Percentiles rank a stretch among this genome's conserved stretches.
These are phyloP conservation scores for Trichoderma atroviride DNA, from an alignment of 2,329 filamentous ascomycete genomes.

Conservation along the genomic window DNA sequence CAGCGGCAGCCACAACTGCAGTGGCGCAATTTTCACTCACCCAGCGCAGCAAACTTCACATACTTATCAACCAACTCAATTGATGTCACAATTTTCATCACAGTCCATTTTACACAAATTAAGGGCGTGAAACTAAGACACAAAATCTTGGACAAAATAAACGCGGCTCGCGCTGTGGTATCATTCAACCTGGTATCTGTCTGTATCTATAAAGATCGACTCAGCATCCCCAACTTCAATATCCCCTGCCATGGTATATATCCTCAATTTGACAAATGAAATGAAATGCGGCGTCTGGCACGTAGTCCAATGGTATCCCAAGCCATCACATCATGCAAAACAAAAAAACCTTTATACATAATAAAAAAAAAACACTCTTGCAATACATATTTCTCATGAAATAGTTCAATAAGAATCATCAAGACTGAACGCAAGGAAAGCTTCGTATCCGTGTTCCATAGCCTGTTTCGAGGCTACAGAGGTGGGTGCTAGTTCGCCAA, in stretches of 20 bases:
- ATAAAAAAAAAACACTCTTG: background rate
- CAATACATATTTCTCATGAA: background rate
- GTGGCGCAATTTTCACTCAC: background rate
- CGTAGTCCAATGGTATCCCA: constrained; percentile 11
- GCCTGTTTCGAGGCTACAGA: constrained; percentile 33
- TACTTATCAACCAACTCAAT: background rate
- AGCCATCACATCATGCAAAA: constrained; percentile 16
- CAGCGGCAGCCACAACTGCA: constrained; percentile 1
- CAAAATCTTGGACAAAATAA: constrained; percentile 10
- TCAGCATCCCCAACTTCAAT: constrained; percentile 8
- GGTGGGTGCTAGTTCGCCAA: constrained; percentile 29
- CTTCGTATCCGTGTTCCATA: constrained; percentile 37
- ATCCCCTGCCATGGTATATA: constrained; percentile 21
- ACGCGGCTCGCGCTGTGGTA: constrained; percentile 26
- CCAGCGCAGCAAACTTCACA: background rate
- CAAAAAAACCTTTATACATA: background rate
- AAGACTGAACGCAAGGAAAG: constrained; percentile 17
- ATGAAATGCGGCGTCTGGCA: constrained; percentile 22
- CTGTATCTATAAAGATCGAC: constrained; percentile 24
- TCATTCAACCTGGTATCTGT: constrained; percentile 26
- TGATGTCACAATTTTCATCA: background rate
- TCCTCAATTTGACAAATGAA: constrained; percentile 16
- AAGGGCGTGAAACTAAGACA: background rate
- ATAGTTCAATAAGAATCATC: constrained; percentile 17
- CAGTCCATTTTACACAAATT: background rate